phyloP scores from a whole-genome alignment of 2,329 filamentous ascomycete genomes.

The Sclerotiophoma versabilis region DNA sequence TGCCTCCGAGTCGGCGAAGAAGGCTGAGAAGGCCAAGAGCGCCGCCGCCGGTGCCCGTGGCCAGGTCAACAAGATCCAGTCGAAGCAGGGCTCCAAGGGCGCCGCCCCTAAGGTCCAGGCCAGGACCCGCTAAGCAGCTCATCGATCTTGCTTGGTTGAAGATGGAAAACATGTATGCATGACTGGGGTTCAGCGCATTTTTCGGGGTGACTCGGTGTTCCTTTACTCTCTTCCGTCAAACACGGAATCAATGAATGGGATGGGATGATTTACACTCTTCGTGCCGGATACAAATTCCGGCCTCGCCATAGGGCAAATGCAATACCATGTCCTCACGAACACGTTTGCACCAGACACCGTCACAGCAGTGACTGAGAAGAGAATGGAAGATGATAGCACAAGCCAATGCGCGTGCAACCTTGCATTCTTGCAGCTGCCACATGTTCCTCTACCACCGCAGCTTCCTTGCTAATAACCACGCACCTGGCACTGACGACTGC shows the following conservation, averaged over 20 bases:
- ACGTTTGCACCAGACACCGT: not conserved
- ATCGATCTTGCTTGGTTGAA: constrained; percentile 8
- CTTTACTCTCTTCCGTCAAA: constrained; percentile 35
- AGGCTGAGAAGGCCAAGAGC: constrained; percentile 98
- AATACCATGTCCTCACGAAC: constrained; percentile 46
- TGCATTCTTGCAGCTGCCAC: too few relatives aligned
- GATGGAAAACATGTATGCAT: constrained; percentile 29
- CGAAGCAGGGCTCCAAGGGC: constrained; percentile 98
- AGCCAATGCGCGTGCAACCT: not conserved
- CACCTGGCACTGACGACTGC: too few relatives aligned
- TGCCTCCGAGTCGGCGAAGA: constrained; percentile 87
- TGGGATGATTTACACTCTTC: constrained; percentile 40
- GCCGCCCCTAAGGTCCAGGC: constrained; percentile 83
- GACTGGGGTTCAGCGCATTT: constrained; percentile 37
- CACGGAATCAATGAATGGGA: constrained; percentile 41
- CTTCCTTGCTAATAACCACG: too few relatives aligned
- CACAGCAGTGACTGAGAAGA: not conserved
- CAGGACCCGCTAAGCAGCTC: constrained; percentile 76
- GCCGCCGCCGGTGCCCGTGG: constrained; percentile 78
- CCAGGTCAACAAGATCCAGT: constrained; percentile 79
- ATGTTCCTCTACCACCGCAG: too few relatives aligned
- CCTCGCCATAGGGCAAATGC: constrained; percentile 45
- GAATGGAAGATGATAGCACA: not conserved
- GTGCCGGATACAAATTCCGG: constrained; percentile 38
- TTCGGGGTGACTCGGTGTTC: constrained; percentile 41